Evolutionary conservation across 2,329 filamentous ascomycete genomes (phyloP), one percentile per base, ranked within the genome.

Genomic region (Talaromyces funiculosus): DNA sequence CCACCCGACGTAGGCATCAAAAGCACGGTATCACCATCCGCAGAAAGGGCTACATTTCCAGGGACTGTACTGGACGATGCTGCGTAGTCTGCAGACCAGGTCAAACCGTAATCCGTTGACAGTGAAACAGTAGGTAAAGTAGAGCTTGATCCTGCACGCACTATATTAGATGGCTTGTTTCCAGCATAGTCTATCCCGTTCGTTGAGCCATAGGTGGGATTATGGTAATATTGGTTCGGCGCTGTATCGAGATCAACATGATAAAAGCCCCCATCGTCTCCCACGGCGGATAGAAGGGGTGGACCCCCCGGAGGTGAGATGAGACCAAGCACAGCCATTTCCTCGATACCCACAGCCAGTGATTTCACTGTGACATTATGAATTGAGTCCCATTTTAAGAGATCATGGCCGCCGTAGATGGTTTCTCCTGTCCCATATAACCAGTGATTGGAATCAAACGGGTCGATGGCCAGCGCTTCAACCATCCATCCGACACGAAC

Each of bases 361-460:
- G 79, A 80, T 53, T 80, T 65, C 51, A 84, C 78, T 1, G 77
- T 78, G 60, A 84, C 71, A 57, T 81, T 82, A 62, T 75, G 74
- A 2, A 65, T 68, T 0, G 76, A 75, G 59, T 84, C 82, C 82
- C 82, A 84, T 14, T 80, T 80, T 0, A 78, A 80, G n/a, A 84
- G 70, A 61, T 84, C 81, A 56, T 80, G 78, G 1, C 82, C 80
- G 9, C 81, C 81, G 38, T 78, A 82, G 47, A 84, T 71, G 0
- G 81, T 83, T n/a, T 79, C 69, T 2, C 84, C 83, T 0, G 84
- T 86, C n/a, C 81, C 82, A 61, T 86, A 86, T 0, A 85, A 71
- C 81, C 82, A 85, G 67, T 85, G 83, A 66, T 85, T 77, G 60
- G 81, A 84, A 65, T 86, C 82, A 26, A 79, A 76, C 0, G 84